phyloP scores from a whole-genome alignment of 2,329 filamentous ascomycete species.

The Polytolypa hystricis region DNA sequence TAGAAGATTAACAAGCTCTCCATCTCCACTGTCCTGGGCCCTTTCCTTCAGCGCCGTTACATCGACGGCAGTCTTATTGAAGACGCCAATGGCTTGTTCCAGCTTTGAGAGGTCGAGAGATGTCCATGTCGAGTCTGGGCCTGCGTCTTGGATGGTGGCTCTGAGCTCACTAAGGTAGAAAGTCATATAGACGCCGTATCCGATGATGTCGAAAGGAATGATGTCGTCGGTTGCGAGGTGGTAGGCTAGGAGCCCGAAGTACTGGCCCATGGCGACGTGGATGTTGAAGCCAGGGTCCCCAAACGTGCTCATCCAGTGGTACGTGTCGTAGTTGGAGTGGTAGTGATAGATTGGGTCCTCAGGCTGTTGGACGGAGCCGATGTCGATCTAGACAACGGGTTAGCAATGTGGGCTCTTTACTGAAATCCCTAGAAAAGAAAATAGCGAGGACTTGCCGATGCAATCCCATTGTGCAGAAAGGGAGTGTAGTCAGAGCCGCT shows the following conservation, averaged over 20 bases:
- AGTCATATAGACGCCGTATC: constrained; percentile 27
- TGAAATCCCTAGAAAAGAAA: background rate
- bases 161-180: constrained; percentile 27
- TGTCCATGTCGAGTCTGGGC: constrained; percentile 12
- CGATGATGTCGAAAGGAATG: constrained; percentile 29
- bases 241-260: constrained; percentile 32
- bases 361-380: constrained; percentile 28
- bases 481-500: constrained; percentile 38
- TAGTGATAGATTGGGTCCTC: constrained; percentile 37
- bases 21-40: constrained; percentile 5
- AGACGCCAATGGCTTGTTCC: constrained; percentile 25
- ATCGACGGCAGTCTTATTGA: constrained; percentile 18
- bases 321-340: constrained; percentile 38
- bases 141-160: too few relatives aligned
- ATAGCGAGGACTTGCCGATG: constrained; percentile 14
- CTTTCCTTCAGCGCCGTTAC: constrained; percentile 6
- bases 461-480: constrained; percentile 36
- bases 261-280: constrained; percentile 41
- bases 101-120: constrained; percentile 16
- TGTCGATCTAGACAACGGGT: constrained; percentile 22
- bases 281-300: constrained; percentile 41
- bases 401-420: background rate
- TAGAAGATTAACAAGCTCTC: constrained; percentile 17
- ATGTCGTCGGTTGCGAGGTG: constrained; percentile 29
- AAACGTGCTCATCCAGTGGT: constrained; percentile 42